Base-by-base conservation (phyloP, 148 eudicot genomes). In the Persicaria maculosa region DNA sequence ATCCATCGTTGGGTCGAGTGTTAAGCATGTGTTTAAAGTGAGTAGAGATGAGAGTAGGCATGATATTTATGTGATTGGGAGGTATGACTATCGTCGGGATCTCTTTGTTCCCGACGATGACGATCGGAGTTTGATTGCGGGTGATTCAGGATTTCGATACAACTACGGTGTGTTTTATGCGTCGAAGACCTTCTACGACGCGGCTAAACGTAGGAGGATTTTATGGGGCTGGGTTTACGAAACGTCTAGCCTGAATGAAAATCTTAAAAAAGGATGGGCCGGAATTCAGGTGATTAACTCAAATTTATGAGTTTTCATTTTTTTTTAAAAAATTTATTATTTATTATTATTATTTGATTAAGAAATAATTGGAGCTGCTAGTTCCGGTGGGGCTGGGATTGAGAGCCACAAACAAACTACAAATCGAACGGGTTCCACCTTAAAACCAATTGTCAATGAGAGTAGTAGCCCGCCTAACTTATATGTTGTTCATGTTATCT, bases 91-190 rank as follows among this genome's bases (percentile, higher is more conserved):
- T 0, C 53, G 64, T 20, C 75, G 9, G 15, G 92, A 88, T 17
- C 22, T 7, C 0, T 88, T 77, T 73, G 52, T 17, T n/a, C 82
- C 80, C 6, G 86, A 81, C 54, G 65, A 72, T 4, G 88, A 81
- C 54, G 65, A 72, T 4, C 87, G 81, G 4, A 84, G 78, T 7
- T 84, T 79, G 4, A 58, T 81, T 54, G 84, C 81, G 43, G 72
- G 47, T 69, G 69, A 53, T 14, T 69, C 73, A 0, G 79, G 74
- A 16, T 76, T 88, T 47, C 81, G 87, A 72, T 81, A 77, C 68
- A 88, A 88, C 77, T 88, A 88, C 77, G 92, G 92, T 1, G 74
- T 74, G n/a, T 84, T 74, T 71, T 88, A 88, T 58, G 89, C 89
- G 0, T 86, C 92, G 0, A 86, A 88, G 69, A 53, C 84, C 0